phyloP scores from a whole-genome alignment of 2,329 filamentous ascomycete species.

The Verticillium nonalfalfae region DNA sequence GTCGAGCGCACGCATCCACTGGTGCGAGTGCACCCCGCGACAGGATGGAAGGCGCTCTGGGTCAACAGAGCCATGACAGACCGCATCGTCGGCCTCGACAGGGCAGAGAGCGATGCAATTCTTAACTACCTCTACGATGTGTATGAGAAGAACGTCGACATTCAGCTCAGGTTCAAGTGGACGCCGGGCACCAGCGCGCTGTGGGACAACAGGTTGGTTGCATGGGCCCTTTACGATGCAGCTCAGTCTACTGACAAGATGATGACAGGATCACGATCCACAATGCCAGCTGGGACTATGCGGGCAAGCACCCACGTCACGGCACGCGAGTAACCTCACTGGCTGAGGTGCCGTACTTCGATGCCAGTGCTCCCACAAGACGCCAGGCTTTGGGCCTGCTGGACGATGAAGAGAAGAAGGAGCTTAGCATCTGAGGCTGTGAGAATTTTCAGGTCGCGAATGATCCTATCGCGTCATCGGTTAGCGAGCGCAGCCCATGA shows the following conservation, averaged over 20 bases:
- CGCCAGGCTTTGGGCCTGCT: constrained; percentile 60
- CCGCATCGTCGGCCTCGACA: constrained; percentile 62
- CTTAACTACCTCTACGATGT: constrained; percentile 62
- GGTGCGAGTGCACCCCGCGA: constrained; percentile 65
- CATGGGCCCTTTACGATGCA: neutral
- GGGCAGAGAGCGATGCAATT: constrained; percentile 62
- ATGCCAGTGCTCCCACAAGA: constrained; percentile 56
- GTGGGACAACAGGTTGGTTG: constrained; percentile 60
- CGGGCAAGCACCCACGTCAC: constrained; percentile 58
- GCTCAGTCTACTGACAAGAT: neutral
- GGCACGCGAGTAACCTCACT: constrained; percentile 66
- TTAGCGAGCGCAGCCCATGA: no score
- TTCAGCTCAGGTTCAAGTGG: constrained; percentile 68
- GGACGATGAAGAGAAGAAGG: constrained; percentile 43
- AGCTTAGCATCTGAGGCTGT: constrained; percentile 10
- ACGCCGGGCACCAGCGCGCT: constrained; percentile 59
- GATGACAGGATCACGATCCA: constrained; percentile 59
- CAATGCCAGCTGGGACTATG: constrained; percentile 70
- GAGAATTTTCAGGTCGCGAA: no score
- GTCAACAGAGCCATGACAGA: constrained; percentile 66
- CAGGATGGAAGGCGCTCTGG: constrained; percentile 68
- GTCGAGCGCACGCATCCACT: constrained; percentile 64
- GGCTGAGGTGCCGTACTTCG: constrained; percentile 66
- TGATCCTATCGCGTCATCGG: no score
- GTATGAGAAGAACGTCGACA: constrained; percentile 64